Percentiles rank a stretch among this genome's conserved stretches.
Conservation (phyloP, 768 basidiomycete genomes). For the Rhodotorula sphaerocarpa region DNA sequence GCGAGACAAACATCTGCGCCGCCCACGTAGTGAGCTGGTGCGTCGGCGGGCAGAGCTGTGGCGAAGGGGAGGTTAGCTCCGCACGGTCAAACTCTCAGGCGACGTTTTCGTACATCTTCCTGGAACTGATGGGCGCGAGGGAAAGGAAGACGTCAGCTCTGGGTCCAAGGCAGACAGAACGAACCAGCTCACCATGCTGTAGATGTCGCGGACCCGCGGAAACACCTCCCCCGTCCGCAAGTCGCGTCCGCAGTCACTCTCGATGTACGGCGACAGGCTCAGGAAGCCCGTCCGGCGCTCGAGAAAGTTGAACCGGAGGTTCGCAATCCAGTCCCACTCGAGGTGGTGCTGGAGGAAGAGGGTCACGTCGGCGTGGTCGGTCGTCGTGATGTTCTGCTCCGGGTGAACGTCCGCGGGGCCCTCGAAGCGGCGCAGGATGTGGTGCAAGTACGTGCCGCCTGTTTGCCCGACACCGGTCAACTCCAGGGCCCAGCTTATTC, state of each 20-base stretch:
- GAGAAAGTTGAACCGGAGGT: constrained; percentile 1
- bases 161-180: not conserved
- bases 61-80: not conserved
- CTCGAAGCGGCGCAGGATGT: constrained; percentile 8
- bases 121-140: constrained; percentile 30
- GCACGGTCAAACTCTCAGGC: not conserved
- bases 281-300: constrained; percentile 10
- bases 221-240: constrained; percentile 34
- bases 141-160: not conserved
- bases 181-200: constrained; percentile 22
- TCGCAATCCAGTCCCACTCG: constrained; percentile 8
- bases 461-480: not conserved
- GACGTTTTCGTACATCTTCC: constrained; percentile 37
- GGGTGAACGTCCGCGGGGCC: not conserved
- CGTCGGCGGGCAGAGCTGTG: constrained; percentile 28
- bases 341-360: constrained; percentile 19
- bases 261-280: constrained; percentile 1
- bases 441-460: constrained; percentile 18
- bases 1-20: constrained; percentile 41
- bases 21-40: constrained; percentile 40
- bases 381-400: not conserved
- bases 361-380: constrained; percentile 6
- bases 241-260: constrained; percentile 37
- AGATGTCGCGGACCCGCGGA: constrained; percentile 41
- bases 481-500: not conserved